These are phyloP conservation scores for Colletotrichum sidae DNA, from an alignment of 2,329 filamentous ascomycete genomes.

Conservation along the genomic window DNA sequence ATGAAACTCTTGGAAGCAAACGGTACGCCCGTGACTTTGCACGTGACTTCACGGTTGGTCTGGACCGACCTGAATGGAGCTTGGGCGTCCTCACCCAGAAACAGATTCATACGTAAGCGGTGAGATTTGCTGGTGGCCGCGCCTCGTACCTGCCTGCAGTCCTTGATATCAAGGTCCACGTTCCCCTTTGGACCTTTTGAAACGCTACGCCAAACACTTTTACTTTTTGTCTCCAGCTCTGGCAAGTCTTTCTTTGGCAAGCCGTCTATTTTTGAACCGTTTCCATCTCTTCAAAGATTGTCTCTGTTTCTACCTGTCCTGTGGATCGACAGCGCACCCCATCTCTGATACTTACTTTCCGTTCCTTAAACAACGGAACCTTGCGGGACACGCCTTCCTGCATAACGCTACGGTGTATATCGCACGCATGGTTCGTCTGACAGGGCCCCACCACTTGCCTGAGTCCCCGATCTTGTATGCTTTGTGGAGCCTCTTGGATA, in stretches of 20 bases:
- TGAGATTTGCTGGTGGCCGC: background rate
- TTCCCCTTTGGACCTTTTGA: slow-evolving; percentile 9
- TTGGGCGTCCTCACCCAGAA: slow-evolving; percentile 9
- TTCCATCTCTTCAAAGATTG: background rate
- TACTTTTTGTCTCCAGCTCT: background rate
- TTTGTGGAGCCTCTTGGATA: slow-evolving; percentile 12
- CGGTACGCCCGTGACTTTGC: background rate
- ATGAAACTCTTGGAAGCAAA: slow-evolving; percentile 18
- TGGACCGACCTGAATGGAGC: slow-evolving; percentile 18
- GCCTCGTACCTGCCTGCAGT: slow-evolving; percentile 19
- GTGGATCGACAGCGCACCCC: background rate
- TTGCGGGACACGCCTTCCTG: background rate
- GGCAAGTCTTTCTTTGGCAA: background rate
- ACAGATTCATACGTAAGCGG: slow-evolving; percentile 10
- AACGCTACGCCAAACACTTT: slow-evolving; percentile 16
- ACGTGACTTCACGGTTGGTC: slow-evolving; percentile 15
- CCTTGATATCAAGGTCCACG: slow-evolving; percentile 11
- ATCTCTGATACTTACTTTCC: background rate
- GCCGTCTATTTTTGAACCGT: background rate
- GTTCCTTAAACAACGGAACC: background rate
- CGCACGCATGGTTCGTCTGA: slow-evolving; percentile 8
- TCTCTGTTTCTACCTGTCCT: background rate
- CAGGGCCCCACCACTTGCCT: slow-evolving; percentile 9
- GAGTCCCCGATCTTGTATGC: background rate
- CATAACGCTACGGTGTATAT: background rate